Evolutionary conservation across 164 flowering plant genomes (phyloP).

Genomic region (Litsea cubeba): DNA sequence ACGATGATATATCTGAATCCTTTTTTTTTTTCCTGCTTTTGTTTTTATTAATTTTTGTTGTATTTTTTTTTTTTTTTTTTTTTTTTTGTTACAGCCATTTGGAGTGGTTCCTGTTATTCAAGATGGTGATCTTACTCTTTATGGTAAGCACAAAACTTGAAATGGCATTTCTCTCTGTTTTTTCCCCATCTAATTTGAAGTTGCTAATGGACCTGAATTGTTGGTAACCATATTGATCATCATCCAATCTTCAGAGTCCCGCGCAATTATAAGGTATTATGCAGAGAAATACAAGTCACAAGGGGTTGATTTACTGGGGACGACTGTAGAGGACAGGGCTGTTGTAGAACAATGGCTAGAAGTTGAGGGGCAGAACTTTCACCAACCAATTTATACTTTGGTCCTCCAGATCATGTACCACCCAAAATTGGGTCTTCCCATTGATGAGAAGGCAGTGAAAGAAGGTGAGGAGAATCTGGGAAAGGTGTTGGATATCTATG

Average conservation of each 20-base stretch:
- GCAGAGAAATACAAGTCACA: slow-evolving; percentile 40
- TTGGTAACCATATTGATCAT: neutral
- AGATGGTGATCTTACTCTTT: slow-evolving; percentile 21
- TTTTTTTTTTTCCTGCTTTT: neutral
- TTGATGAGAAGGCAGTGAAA: slow-evolving; percentile 23
- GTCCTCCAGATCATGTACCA: slow-evolving; percentile 24
- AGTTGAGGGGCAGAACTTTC: slow-evolving; percentile 35
- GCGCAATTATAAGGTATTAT: slow-evolving; percentile 44
- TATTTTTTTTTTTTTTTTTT: neutral
- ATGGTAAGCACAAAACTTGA: slow-evolving; percentile 10
- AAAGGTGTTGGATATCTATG: slow-evolving; percentile 43
- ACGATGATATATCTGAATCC: too few relatives aligned
- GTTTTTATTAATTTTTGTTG: neutral
- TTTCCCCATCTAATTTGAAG: neutral
- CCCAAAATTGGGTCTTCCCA: slow-evolving; percentile 21
- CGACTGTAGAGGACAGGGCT: slow-evolving; percentile 35
- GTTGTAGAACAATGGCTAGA: slow-evolving; percentile 47
- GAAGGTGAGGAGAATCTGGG: slow-evolving; percentile 44
- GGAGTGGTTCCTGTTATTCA: slow-evolving; percentile 25
- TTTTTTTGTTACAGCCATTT: slow-evolving; percentile 25
- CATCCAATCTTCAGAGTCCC: slow-evolving; percentile 26
- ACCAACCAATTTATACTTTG: slow-evolving; percentile 28
- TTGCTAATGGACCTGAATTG: neutral
- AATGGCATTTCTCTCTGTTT: neutral
- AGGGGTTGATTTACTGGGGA: slow-evolving; percentile 41